A percentile compares a stretch with the other conserved stretches of the same genome.
These are phyloP conservation scores for Neonectria hederae DNA, from an alignment of 2,329 filamentous ascomycete genomes.

Conservation along the genomic window DNA sequence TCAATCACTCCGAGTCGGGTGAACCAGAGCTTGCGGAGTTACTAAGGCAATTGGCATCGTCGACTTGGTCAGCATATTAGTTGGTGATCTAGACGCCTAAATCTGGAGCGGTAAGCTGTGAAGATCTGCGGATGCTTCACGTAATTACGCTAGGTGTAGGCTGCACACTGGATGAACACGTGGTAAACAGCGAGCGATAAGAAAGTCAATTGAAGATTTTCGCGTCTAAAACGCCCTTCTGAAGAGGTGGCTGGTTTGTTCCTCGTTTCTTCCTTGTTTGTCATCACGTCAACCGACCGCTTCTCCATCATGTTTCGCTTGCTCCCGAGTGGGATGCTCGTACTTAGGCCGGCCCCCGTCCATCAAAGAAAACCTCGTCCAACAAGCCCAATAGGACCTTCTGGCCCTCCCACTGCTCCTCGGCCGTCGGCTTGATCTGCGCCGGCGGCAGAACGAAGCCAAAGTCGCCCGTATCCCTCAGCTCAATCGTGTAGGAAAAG, in stretches of 20 bases:
- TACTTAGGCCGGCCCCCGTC: conserved; percentile 33
- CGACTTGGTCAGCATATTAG: neutral
- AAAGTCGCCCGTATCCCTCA: conserved; percentile 45
- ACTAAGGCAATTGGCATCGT: no score
- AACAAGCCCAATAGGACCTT: conserved; percentile 45
- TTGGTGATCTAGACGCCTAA: neutral
- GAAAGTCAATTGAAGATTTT: neutral
- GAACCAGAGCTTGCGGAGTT: neutral
- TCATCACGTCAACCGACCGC: neutral
- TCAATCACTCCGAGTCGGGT: neutral
- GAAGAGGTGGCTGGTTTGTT: neutral
- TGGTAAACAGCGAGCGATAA: neutral
- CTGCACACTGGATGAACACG: neutral
- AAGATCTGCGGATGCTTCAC: neutral
- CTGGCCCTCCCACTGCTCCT: conserved; percentile 52
- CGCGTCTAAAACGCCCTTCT: neutral
- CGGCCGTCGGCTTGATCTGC: conserved; percentile 49
- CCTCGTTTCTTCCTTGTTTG: neutral
- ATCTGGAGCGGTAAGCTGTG: neutral
- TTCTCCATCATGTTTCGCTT: neutral
- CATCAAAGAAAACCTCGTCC: conserved; percentile 50
- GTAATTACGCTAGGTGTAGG: neutral
- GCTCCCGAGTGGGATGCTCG: neutral
- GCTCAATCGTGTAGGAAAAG: conserved; percentile 53
- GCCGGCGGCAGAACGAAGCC: conserved; percentile 51